phyloP scores from a whole-genome alignment of 805 yeast genomes.

The Yueomyces sp. region DNA sequence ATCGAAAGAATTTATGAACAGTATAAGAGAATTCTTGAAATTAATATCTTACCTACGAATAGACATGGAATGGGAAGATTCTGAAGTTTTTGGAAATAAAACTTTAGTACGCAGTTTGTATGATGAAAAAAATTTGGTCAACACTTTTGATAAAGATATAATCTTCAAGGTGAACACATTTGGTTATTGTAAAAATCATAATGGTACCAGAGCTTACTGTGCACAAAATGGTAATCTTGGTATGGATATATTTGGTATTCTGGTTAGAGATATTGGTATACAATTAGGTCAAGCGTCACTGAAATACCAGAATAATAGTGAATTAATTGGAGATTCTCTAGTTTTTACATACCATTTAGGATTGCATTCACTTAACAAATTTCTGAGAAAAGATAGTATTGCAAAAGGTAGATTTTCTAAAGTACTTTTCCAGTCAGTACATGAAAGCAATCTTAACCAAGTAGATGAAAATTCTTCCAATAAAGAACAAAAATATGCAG shows the following conservation, averaged over 20 bases:
- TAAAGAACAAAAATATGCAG: neutral
- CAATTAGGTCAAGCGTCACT: conserved; percentile 15
- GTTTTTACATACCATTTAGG: conserved; percentile 14
- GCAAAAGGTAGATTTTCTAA: conserved; percentile 8
- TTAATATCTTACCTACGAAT: conserved; percentile 19
- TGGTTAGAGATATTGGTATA: conserved; percentile 20
- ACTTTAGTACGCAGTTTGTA: conserved; percentile 2
- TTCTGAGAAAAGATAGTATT: conserved; percentile 7
- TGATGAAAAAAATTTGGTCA: conserved; percentile 16
- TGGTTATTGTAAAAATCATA: conserved; percentile 18
- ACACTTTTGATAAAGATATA: conserved; percentile 13
- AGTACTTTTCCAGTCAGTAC: conserved; percentile 3
- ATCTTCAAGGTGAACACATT: conserved; percentile 13
- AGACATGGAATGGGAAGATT: conserved; percentile 17
- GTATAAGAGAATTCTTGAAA: conserved; percentile 15
- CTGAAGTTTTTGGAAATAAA: neutral
- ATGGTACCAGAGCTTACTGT: conserved; percentile 8
- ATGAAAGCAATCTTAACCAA: too few relatives aligned
- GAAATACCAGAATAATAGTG: conserved; percentile 8
- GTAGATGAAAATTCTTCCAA: too few relatives aligned
- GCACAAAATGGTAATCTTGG: conserved; percentile 10
- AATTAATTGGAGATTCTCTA: conserved; percentile 14
- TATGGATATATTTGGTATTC: conserved; percentile 14
- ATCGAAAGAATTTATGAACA: conserved; percentile 12
- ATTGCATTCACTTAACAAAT: conserved; percentile 9